Percentiles rank a stretch among this genome's conserved stretches.
Evolutionary conservation across 805 yeast species (phyloP).

Genomic region (Cyberlindnera mycetangii): DNA sequence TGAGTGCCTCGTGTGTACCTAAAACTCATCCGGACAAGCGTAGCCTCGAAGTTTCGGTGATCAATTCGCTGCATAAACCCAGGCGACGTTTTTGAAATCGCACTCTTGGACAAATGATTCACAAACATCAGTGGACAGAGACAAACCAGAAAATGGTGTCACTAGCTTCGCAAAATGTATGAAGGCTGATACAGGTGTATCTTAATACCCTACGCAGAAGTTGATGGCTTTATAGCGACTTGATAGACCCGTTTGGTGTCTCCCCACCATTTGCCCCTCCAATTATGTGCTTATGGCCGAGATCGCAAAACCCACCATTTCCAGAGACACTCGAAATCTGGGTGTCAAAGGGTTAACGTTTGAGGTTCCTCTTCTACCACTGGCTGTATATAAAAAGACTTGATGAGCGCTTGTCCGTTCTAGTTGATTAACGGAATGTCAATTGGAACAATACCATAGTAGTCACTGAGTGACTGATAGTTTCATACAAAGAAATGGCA

Average conservation of each 20-base stretch:
- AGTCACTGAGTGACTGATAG: too few relatives aligned
- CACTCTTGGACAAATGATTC: not conserved
- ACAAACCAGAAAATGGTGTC: too few relatives aligned
- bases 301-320: not conserved
- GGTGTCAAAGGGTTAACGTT: constrained; percentile 1
- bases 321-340: not conserved
- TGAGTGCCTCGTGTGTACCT: too few relatives aligned
- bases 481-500: too few relatives aligned
- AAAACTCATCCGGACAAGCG: not conserved
- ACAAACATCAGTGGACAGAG: too few relatives aligned
- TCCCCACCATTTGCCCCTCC: not conserved
- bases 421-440: too few relatives aligned
- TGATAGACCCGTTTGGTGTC: too few relatives aligned
- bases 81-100: not conserved
- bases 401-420: not conserved
- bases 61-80: not conserved
- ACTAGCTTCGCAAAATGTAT: not conserved
- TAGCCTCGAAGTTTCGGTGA: not conserved
- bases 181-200: too few relatives aligned
- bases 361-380: not conserved
- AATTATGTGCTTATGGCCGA: not conserved
- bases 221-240: too few relatives aligned
- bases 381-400: not conserved
- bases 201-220: too few relatives aligned
- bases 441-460: too few relatives aligned